phyloP scores from a whole-genome alignment of 1,284 basidiomycete genomes.

The Tilletia horrida region DNA sequence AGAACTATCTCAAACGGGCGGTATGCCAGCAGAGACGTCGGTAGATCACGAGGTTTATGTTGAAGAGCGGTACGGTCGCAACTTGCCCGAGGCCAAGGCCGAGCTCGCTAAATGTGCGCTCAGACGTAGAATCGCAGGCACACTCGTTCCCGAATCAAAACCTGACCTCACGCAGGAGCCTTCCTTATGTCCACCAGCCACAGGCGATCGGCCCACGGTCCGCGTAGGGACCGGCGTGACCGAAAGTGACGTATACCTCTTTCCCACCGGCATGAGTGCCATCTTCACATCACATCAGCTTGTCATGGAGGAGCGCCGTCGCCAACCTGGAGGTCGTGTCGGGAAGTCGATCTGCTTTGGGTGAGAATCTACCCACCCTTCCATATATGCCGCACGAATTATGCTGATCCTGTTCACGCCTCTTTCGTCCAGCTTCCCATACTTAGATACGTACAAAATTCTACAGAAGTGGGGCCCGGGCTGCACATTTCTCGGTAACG shows the following conservation, averaged over 20 bases:
- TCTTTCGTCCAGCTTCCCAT: slow-evolving; percentile 66
- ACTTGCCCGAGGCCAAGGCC: slow-evolving; percentile 73
- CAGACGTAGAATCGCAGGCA: slow-evolving; percentile 81
- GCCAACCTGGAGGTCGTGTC: slow-evolving; percentile 27
- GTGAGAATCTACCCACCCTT: slow-evolving; percentile 17
- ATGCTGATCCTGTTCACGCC: neutral
- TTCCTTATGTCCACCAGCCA: slow-evolving; percentile 23
- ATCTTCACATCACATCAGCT: slow-evolving; percentile 83
- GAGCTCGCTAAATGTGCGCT: slow-evolving; percentile 78
- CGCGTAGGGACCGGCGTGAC: slow-evolving; percentile 40
- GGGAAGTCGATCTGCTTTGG: slow-evolving; percentile 87
- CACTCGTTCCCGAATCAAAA: slow-evolving; percentile 59
- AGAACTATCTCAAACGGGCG: neutral
- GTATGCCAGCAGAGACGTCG: slow-evolving; percentile 47
- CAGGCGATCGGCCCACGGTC: neutral
- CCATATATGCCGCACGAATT: neutral
- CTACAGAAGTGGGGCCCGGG: slow-evolving; percentile 96
- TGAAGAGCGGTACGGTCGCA: slow-evolving; percentile 93
- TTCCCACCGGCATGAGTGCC: slow-evolving; percentile 82
- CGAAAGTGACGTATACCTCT: slow-evolving; percentile 84
- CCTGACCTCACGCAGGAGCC: slow-evolving; percentile 15
- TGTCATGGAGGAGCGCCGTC: slow-evolving; percentile 41
- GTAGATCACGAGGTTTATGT: slow-evolving; percentile 63
- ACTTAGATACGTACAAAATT: slow-evolving; percentile 94
- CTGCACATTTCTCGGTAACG: slow-evolving; percentile 82